These are phyloP conservation scores for Suillus ampliporus DNA, from an alignment of 768 basidiomycete genomes.

Conservation along the genomic window DNA sequence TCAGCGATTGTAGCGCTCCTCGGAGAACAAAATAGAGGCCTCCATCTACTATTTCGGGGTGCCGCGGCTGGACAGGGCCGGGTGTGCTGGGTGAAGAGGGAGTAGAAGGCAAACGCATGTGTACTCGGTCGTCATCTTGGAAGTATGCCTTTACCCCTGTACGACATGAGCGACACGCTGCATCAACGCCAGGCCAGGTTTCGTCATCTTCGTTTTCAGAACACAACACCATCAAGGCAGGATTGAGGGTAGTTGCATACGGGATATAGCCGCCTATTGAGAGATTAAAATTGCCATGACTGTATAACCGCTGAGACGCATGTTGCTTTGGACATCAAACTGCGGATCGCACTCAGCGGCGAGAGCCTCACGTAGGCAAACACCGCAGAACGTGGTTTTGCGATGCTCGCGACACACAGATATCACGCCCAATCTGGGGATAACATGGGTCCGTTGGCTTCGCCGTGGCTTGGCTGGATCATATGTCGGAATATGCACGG, in stretches of 20 bases:
- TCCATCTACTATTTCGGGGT: no score
- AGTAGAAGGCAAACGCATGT: no score
- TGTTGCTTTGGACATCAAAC: slow-evolving; percentile 36
- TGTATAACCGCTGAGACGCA: slow-evolving; percentile 40
- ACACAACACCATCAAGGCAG: slow-evolving; percentile 49
- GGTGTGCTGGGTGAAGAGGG: no score
- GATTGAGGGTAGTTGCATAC: slow-evolving; percentile 29
- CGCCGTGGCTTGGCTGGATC: no score
- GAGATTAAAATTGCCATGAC: slow-evolving; percentile 25
- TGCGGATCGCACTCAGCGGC: slow-evolving; percentile 45
- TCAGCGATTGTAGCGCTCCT: slow-evolving; percentile 46
- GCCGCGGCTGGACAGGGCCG: no score
- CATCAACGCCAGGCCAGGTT: slow-evolving; percentile 65
- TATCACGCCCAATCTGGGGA: slow-evolving; percentile 51
- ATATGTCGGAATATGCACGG: no score
- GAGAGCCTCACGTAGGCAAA: slow-evolving; percentile 71
- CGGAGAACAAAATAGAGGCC: slow-evolving; percentile 44
- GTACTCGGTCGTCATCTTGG: no score
- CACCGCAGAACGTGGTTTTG: slow-evolving; percentile 64
- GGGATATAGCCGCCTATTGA: slow-evolving; percentile 31
- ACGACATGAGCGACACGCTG: slow-evolving; percentile 73
- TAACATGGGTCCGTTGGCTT: slow-evolving; percentile 49
- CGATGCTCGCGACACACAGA: slow-evolving; percentile 69
- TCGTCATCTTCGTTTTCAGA: slow-evolving; percentile 77
- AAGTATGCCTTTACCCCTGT: no score